Conservation (phyloP, 768 basidiomycete species). For the Gloeopeniophorella convolvens region DNA sequence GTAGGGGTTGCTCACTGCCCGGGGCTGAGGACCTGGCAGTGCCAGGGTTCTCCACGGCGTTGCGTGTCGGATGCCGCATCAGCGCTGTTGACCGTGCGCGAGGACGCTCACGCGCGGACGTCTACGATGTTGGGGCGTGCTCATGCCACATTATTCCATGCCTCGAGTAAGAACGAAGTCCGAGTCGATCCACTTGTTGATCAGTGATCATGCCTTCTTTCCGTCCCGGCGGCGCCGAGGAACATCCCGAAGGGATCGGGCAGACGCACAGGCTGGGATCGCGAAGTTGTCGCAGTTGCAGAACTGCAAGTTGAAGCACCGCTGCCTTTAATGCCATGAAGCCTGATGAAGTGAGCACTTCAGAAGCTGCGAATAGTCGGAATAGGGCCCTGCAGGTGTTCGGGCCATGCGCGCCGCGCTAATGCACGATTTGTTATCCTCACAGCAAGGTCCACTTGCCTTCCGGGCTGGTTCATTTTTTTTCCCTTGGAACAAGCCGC, state of each 20-base stretch:
- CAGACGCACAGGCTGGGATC: background rate
- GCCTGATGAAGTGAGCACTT: no score
- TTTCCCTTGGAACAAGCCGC: conserved; percentile 12
- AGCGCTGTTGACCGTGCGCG: background rate
- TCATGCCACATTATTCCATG: no score
- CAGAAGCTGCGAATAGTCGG: no score
- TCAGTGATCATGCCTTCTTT: no score
- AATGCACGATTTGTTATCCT: background rate
- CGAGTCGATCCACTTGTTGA: no score
- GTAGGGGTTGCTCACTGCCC: background rate
- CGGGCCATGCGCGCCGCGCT: no score
- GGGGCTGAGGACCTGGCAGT: no score
- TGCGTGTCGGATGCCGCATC: conserved; percentile 2
- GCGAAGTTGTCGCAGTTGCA: background rate
- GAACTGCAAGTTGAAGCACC: background rate
- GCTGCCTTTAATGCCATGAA: background rate
- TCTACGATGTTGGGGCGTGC: no score
- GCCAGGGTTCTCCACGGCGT: background rate
- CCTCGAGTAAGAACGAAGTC: no score
- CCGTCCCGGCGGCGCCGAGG: background rate
- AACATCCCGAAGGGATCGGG: no score
- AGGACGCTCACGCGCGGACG: no score
- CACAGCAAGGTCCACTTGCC: conserved; percentile 2
- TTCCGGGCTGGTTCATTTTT: conserved; percentile 15
- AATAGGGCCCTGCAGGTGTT: no score